Evolutionary conservation across 129 eudicot species (phyloP).

Genomic region (Helianthus tuberosus): DNA sequence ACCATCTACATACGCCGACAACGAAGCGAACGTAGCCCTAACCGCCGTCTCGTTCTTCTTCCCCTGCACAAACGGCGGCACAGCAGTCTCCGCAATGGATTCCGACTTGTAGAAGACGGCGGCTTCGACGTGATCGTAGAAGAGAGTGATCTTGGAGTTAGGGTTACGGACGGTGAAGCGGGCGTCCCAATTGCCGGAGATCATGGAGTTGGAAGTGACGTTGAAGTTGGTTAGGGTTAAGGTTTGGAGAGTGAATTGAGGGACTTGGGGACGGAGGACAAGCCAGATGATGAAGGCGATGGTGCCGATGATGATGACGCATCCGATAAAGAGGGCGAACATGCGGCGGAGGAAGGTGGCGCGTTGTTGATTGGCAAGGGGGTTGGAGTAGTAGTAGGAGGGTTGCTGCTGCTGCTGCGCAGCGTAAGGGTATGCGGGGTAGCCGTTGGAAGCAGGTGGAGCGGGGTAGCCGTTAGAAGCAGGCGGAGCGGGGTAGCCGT

Average conservation of each 20-base stretch:
- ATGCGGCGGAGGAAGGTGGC: conserved; percentile 74
- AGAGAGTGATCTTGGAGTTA: conserved; percentile 58
- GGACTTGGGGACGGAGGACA: conserved; percentile 79
- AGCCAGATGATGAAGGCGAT: conserved; percentile 69
- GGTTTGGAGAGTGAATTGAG: conserved; percentile 64
- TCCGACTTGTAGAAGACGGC: conserved; percentile 38
- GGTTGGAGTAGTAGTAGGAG: conserved; percentile 26
- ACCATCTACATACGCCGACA: conserved; percentile 41
- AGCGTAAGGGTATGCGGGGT: conserved; percentile 51
- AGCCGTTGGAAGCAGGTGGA: no score
- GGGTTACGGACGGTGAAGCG: conserved; percentile 60
- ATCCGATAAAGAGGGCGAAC: conserved; percentile 51
- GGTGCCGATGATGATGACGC: conserved; percentile 61
- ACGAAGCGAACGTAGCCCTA: conserved; percentile 50
- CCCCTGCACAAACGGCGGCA: conserved; percentile 68
- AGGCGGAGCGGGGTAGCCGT: conserved; percentile 12
- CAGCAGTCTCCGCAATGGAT: conserved; percentile 37
- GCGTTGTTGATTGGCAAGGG: conserved; percentile 50
- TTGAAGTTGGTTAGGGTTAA: conserved; percentile 52
- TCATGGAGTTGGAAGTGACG: conserved; percentile 27
- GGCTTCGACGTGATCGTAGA: conserved; percentile 57
- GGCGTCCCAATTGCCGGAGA: conserved; percentile 53
- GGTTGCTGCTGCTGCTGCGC: conserved; percentile 24
- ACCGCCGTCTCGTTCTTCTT: conserved; percentile 49
- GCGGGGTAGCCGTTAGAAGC: conserved; percentile 15